phyloP scores from a whole-genome alignment of 495 filamentous ascomycete genomes.

The Aspergillus campestris region DNA sequence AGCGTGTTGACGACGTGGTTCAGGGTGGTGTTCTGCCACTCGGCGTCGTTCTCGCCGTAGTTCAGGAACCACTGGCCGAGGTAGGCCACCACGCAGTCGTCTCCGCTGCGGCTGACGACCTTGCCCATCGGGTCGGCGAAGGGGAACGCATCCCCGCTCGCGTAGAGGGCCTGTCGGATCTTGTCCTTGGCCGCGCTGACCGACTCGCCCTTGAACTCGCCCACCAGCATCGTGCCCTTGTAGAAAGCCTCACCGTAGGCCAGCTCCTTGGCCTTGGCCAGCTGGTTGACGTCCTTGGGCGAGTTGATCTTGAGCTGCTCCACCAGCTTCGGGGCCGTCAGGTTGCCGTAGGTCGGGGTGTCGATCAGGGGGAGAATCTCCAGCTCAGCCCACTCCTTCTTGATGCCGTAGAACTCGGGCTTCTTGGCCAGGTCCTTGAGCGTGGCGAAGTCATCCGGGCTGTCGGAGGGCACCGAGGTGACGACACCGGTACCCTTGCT shows the following conservation, averaged over 20 bases:
- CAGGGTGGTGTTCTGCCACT: constrained; percentile 68
- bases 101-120: constrained; percentile 77
- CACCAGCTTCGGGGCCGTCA: constrained; percentile 73
- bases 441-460: constrained; percentile 91
- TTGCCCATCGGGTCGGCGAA: constrained; percentile 89
- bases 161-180: constrained; percentile 70
- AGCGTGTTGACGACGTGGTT: constrained; percentile 65
- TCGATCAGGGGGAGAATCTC: constrained; percentile 84
- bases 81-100: constrained; percentile 86
- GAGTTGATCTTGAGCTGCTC: constrained; percentile 94
- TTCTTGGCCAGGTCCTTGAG: constrained; percentile 86
- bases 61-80: constrained; percentile 97
- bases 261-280: constrained; percentile 88
- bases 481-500: constrained; percentile 96
- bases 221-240: constrained; percentile 82
- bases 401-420: constrained; percentile 92
- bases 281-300: constrained; percentile 83
- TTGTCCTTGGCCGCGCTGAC: constrained; percentile 82
- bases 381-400: constrained; percentile 91
- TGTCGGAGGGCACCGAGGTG: constrained; percentile 90
- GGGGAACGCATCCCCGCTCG: constrained; percentile 72
- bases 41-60: constrained; percentile 76
- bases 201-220: constrained; percentile 79
- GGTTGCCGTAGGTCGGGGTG: constrained; percentile 80
- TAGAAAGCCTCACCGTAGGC: constrained; percentile 99